Percentiles rank a stretch among this genome's conserved stretches.
Conservation (phyloP, 495 filamentous ascomycete species). For the Cercophora samala region DNA sequence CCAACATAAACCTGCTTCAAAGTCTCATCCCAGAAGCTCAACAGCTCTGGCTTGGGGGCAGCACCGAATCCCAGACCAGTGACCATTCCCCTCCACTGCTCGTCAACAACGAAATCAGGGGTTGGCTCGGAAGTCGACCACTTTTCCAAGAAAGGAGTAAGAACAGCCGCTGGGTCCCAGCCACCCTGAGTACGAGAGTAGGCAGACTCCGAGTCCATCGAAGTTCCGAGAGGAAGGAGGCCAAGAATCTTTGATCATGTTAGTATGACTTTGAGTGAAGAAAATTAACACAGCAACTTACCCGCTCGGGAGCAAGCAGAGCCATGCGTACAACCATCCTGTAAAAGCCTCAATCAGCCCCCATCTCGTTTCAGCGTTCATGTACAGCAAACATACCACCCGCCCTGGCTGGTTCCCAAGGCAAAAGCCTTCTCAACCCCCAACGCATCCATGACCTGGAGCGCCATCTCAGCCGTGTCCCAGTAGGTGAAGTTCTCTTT, state of each 20-base stretch:
- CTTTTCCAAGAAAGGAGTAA: slow-evolving; percentile 42
- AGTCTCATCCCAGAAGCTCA: slow-evolving; percentile 51
- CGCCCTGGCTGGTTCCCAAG: slow-evolving; percentile 61
- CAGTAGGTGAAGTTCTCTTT: slow-evolving; percentile 54
- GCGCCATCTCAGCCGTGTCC: slow-evolving; percentile 50
- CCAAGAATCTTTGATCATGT: slow-evolving; percentile 45
- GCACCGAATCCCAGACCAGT: slow-evolving; percentile 56
- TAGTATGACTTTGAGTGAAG: background rate
- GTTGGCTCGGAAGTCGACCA: slow-evolving; percentile 47
- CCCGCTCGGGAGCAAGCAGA: slow-evolving; percentile 56
- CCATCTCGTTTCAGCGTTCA: background rate
- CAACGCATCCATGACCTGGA: slow-evolving; percentile 50
- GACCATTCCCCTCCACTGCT: slow-evolving; percentile 55
- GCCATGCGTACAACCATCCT: slow-evolving; percentile 57
- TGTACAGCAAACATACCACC: slow-evolving; percentile 35
- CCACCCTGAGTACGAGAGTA: slow-evolving; percentile 50
- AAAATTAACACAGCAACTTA: slow-evolving; percentile 20
- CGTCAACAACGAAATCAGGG: slow-evolving; percentile 52
- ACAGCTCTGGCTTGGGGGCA: slow-evolving; percentile 36
- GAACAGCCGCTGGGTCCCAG: slow-evolving; percentile 52
- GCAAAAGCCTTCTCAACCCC: slow-evolving; percentile 54
- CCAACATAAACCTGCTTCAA: slow-evolving; percentile 56
- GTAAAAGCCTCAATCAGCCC: background rate
- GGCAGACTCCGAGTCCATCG: slow-evolving; percentile 59
- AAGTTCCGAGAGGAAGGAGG: slow-evolving; percentile 60